Conservation (phyloP, 768 basidiomycete genomes). For the Arthromyces matolae region DNA sequence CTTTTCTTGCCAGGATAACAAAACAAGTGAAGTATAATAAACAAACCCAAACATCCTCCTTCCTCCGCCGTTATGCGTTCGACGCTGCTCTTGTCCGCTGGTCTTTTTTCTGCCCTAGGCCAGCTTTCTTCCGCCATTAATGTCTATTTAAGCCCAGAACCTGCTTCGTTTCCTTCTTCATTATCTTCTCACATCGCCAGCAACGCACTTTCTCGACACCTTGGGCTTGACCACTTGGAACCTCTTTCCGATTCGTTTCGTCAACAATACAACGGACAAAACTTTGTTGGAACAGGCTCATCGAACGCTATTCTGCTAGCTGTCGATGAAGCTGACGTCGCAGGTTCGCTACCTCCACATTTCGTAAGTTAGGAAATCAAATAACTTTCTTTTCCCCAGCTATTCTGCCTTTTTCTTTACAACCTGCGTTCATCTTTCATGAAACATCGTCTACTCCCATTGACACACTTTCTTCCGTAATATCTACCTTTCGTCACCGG, state of each 20-base stretch:
- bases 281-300: slow-evolving; percentile 56
- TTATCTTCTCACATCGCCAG: slow-evolving; percentile 54
- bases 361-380: neutral
- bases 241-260: slow-evolving; percentile 36
- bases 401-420: slow-evolving; percentile 50
- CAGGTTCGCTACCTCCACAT: slow-evolving; percentile 38
- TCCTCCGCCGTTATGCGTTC: slow-evolving; percentile 22
- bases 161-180: slow-evolving; percentile 30
- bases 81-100: slow-evolving; percentile 18
- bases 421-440: slow-evolving; percentile 43
- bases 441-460: slow-evolving; percentile 27
- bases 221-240: slow-evolving; percentile 69
- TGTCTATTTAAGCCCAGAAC: slow-evolving; percentile 56
- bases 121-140: slow-evolving; percentile 47
- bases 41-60: slow-evolving; percentile 29
- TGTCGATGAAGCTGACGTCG: slow-evolving; percentile 50
- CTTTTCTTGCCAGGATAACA: no score
- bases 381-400: slow-evolving; percentile 33
- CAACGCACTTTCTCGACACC: slow-evolving; percentile 60
- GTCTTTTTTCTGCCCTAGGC: slow-evolving; percentile 31
- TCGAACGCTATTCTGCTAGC: slow-evolving; percentile 52
- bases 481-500: slow-evolving; percentile 55
- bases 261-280: slow-evolving; percentile 30
- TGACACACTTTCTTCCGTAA: slow-evolving; percentile 45
- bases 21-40: no score